Evolutionary conservation across 805 yeast species (phyloP), one percentile per base, ranked within the genome.

Genomic region (Barnettozyma populi): DNA sequence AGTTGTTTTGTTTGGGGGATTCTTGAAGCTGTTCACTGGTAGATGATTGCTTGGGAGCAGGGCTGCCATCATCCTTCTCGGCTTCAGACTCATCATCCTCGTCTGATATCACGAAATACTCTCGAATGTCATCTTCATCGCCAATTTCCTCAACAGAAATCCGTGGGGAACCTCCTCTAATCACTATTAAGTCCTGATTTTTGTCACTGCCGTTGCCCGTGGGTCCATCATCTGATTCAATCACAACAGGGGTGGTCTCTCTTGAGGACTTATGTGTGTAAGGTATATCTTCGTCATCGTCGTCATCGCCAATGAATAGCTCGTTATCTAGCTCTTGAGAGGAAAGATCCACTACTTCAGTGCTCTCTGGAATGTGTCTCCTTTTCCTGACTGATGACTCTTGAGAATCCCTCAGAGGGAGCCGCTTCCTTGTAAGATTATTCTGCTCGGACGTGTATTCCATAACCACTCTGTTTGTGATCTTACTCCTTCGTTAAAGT

Each of bases 11-110:
- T 24, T 53, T 41, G 13, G 44, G 47, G 7, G 51, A 54, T 35
- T 58, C 62, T 13, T 53, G 51, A 19, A 55, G 40, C 48, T 50
- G 61, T 10, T 71, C 73, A 3, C 55, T 62, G 5, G 72, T 75
- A 1, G 72, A 59, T 44, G 69, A 65, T 35, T 35, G 37, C 21
- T 35, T 10, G 21, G 11, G 20, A 16, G 20, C 11, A 10, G 37
- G 21, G 37, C 21, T 19, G 20, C 52, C 54, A 10, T 48, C 53
- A 31, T 38, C 52, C 27, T 47, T 51, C 11, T 41, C 57, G 13
- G 42, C 42, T 2, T 48, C 47, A 13, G 40, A 54, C n/a, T 46
- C 53, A 11, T 52, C 56, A 10, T 50, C 59, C 4, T 49, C 52
- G 4, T 56, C 61, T 1, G 56, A 50, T 13, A 57, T 52, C 13